A percentile compares a stretch with the other conserved stretches of the same genome.
phyloP scores from a whole-genome alignment of 2,329 filamentous ascomycete genomes.

The Clarireedia paspali region DNA sequence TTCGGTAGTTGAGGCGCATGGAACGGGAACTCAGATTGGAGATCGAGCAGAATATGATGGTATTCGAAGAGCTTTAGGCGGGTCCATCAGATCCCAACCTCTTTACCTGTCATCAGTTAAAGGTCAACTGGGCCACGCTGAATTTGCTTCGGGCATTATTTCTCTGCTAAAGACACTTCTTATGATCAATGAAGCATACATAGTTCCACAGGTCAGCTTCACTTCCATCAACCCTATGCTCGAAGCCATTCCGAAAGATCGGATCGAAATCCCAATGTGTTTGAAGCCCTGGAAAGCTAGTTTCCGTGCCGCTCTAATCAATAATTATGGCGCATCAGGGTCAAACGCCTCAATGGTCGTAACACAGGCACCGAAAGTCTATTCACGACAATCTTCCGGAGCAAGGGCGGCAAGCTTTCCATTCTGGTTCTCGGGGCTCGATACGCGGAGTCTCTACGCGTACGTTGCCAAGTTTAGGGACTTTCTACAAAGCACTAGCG shows the following conservation, averaged over 20 bases:
- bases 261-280: background rate
- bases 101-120: constrained; percentile 27
- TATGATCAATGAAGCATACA: constrained; percentile 33
- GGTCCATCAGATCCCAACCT: background rate
- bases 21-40: constrained; percentile 15
- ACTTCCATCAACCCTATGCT: constrained; percentile 27
- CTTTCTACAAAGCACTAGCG: too few species aligned
- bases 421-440: constrained; percentile 13
- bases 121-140: constrained; percentile 30
- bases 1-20: constrained; percentile 14
- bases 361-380: background rate
- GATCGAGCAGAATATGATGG: constrained; percentile 14
- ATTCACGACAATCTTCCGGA: background rate
- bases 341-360: constrained; percentile 16
- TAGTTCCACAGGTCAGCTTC: constrained; percentile 34
- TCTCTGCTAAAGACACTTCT: constrained; percentile 32
- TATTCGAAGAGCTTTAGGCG: constrained; percentile 7
- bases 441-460: constrained; percentile 18
- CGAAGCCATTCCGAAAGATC: background rate
- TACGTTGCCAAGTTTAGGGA: constrained; percentile 16
- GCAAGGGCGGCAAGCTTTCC: background rate
- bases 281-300: background rate
- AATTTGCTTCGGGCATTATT: constrained; percentile 30
- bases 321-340: constrained; percentile 22
- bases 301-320: constrained; percentile 13